Base-by-base conservation (phyloP, 2,329 filamentous ascomycete genomes). In the Nemania serpens region DNA sequence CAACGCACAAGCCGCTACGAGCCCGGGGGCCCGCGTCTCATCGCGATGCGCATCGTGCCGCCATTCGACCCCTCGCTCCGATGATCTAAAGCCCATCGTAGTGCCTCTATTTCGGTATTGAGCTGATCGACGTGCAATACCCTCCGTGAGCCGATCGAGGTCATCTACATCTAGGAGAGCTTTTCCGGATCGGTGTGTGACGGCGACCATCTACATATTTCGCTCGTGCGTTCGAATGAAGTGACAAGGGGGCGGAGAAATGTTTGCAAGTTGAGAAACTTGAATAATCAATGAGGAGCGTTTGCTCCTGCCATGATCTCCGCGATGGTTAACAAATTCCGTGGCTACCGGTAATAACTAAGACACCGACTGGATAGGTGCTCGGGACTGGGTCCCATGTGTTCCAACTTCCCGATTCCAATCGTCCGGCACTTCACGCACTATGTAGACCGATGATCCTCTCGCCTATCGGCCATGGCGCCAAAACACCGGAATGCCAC, bases 401-500 rank as follows among this genome's bases (percentile, higher is more conserved):
- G n/a, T 51, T 29, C n/a, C n/a, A n/a, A n/a, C n/a, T n/a, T n/a
- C 7, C 13, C 22, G 15, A 18, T 53, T 46, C 37, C 13, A n/a
- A 36, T 25, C 2, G 22, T 12, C 42, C 54, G 51, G 17, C 34
- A 18, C 43, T 4, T 12, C n/a, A 43, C 2, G 39, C 22, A 18
- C 20, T 39, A 34, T 12, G 51, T 55, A 33, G 7, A 46, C 15
- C 25, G 7, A 18, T 11, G 50, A n/a, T 22, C 36, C 15, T 48
- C n/a, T n/a, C n/a, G n/a, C n/a, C n/a, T n/a, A n/a, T n/a, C 34
- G 25, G 47, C 43, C 49, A 39, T 18, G 37, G 42, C 33, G 12
- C 33, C 41, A 42, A 47, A 53, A 46, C 20, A 37, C 42, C 45
- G 61, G 61, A 58, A 63, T 63, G 61, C 25, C 54, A 55, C 53